Conservation (phyloP, 176 grass and related monocot genomes). For the Lolium rigidum region DNA sequence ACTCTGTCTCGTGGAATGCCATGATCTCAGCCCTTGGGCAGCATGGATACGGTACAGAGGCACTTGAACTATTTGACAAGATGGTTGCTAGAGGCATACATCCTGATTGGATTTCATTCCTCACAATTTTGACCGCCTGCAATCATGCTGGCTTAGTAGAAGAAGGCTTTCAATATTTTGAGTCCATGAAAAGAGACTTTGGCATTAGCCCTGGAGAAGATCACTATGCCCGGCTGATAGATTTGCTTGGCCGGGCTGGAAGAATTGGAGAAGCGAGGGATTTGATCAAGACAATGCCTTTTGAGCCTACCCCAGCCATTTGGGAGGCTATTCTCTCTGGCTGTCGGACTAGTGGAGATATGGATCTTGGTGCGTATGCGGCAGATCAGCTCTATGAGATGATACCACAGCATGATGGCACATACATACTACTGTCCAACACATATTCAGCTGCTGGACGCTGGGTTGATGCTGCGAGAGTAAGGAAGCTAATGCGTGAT, state of each 20-base stretch:
- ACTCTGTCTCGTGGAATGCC: conserved; percentile 87
- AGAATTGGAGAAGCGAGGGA: conserved; percentile 69
- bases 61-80: conserved; percentile 73
- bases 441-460: conserved; percentile 83
- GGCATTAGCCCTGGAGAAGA: conserved; percentile 81
- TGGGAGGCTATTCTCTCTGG: conserved; percentile 84
- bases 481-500: conserved; percentile 97
- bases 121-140: conserved; percentile 83
- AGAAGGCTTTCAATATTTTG: conserved; percentile 80
- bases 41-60: conserved; percentile 76
- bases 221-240: conserved; percentile 79
- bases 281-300: conserved; percentile 80
- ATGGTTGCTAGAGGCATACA: conserved; percentile 63
- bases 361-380: conserved; percentile 65
- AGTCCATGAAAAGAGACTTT: conserved; percentile 81
- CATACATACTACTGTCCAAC: conserved; percentile 86
- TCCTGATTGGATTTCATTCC: conserved; percentile 80
- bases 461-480: conserved; percentile 75
- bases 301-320: conserved; percentile 65
- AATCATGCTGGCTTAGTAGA: conserved; percentile 80
- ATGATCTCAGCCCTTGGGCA: conserved; percentile 87
- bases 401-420: conserved; percentile 81
- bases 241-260: conserved; percentile 80
- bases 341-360: conserved; percentile 66
- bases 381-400: conserved; percentile 77